A percentile compares a stretch with the other conserved stretches of the same genome.
phyloP scores from a whole-genome alignment of 1,284 basidiomycete species.

The Ceratobasidium sp. region DNA sequence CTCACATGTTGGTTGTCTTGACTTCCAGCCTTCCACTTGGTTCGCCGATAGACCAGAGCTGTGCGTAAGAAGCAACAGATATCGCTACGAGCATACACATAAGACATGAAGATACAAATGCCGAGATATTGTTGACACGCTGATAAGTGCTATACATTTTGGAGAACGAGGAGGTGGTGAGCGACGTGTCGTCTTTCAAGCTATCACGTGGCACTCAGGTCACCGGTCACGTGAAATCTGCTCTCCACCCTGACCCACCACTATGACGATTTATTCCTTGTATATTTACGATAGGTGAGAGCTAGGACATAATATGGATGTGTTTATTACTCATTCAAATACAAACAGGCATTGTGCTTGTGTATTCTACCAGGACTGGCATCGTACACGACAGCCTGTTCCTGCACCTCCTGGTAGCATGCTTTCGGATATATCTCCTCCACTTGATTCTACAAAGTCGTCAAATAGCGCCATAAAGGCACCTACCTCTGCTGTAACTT shows the following conservation, averaged over 20 bases:
- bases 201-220: not conserved
- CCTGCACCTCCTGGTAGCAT: conserved; percentile 75
- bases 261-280: conserved; percentile 85
- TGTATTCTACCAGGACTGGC: conserved; percentile 95
- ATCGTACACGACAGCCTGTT: conserved; percentile 78
- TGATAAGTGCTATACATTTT: conserved; percentile 52
- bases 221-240: conserved; percentile 11
- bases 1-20: conserved; percentile 75
- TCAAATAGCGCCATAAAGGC: conserved; percentile 51
- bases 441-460: conserved; percentile 61
- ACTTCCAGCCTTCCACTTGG: conserved; percentile 68
- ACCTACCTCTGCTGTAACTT: conserved; percentile 53
- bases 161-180: not conserved
- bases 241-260: not conserved
- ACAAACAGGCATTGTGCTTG: conserved; percentile 82
- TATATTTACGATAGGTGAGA: conserved; percentile 88
- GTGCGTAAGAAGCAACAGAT: conserved; percentile 60
- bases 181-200: conserved; percentile 32
- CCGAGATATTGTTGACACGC: conserved; percentile 76
- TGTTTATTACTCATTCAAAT: not conserved
- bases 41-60: conserved; percentile 66
- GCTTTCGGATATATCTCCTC: conserved; percentile 77
- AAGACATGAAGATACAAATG: conserved; percentile 79
- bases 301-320: not conserved
- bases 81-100: conserved; percentile 80